Evolutionary conservation across 2,329 filamentous ascomycete genomes (phyloP), one percentile per base, ranked within the genome.

Genomic region (Bertia moriformis): DNA sequence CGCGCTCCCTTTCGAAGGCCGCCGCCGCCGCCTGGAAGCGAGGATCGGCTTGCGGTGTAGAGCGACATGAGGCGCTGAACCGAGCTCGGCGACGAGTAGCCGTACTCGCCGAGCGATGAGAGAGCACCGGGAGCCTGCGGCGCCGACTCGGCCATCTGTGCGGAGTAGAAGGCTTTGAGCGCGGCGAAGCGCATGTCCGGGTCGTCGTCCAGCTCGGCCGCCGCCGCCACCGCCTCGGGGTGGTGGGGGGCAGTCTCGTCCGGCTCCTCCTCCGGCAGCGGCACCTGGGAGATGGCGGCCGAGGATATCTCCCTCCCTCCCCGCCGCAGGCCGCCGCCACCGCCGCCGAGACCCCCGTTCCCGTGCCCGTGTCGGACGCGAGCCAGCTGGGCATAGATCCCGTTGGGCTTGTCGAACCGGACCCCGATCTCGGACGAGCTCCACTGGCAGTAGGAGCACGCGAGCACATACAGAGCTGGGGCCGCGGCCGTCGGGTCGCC

Each of bases 401-500:
- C 85, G 42, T 84, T 91, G 7, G 83, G 78, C 49, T 89, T 88
- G 51, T 89, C 85, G 53, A 98, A 93, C 50, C 84, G 77, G 56
- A 98, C 79, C 24, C 83, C 86, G 32, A 93, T 83, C 53, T 98
- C 91, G 39, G 81, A 71, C 1, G 87, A 89, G 45, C 76, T 85
- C 91, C 91, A 98, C 57, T 83, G 78, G 63, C 91, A 98, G 59
- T 93, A 93, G 39, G 78, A 76, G 63, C 91, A 98, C 29, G 79
- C 74, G 32, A 98, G 68, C 22, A 89, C 77, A 59, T 80, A 95
- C n/a, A n/a, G n/a, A n/a, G n/a, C n/a, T n/a, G n/a, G 0, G 83
- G 78, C 1, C 71, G 70, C 38, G 61, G 57, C 39, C 60, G 59
- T n/a, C 50, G 46, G n/a, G 52, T 41, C 46, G 45, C 54, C 57